A percentile compares a stretch with the other conserved stretches of the same genome.
Conservation (phyloP, 306 rosid species). For the Acmispon strigosus region DNA sequence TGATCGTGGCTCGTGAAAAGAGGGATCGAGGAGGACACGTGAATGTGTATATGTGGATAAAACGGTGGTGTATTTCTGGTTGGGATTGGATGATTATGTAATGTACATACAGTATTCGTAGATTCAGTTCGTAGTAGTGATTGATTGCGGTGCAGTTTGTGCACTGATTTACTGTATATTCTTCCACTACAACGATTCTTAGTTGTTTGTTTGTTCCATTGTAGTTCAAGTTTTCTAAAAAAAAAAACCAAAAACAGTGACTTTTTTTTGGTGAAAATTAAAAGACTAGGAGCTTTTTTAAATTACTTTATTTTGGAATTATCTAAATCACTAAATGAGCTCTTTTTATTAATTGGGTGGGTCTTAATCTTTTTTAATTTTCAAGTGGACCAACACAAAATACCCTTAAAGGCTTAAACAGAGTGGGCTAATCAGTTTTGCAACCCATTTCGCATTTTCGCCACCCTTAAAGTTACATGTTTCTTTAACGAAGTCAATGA, state of each 20-base stretch:
- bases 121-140: background rate
- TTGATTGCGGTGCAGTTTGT: background rate
- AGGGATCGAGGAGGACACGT: conserved; percentile 22
- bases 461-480: background rate
- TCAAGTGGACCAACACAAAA: too few relatives aligned
- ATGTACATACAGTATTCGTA: background rate
- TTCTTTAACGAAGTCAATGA: background rate
- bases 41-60: background rate
- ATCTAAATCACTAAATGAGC: too few relatives aligned
- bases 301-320: too few relatives aligned
- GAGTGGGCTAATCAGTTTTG: too few relatives aligned
- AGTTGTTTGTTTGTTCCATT: background rate
- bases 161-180: background rate
- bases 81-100: background rate
- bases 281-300: too few relatives aligned
- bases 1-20: conserved; percentile 5
- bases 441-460: too few relatives aligned
- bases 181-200: background rate
- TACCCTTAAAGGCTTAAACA: too few relatives aligned
- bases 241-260: too few relatives aligned
- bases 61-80: background rate
- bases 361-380: too few relatives aligned
- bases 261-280: too few relatives aligned
- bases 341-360: too few relatives aligned
- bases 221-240: background rate